These are phyloP conservation scores for Teunomyces funiuensis DNA, from an alignment of 805 yeast genomes.

Conservation along the genomic window DNA sequence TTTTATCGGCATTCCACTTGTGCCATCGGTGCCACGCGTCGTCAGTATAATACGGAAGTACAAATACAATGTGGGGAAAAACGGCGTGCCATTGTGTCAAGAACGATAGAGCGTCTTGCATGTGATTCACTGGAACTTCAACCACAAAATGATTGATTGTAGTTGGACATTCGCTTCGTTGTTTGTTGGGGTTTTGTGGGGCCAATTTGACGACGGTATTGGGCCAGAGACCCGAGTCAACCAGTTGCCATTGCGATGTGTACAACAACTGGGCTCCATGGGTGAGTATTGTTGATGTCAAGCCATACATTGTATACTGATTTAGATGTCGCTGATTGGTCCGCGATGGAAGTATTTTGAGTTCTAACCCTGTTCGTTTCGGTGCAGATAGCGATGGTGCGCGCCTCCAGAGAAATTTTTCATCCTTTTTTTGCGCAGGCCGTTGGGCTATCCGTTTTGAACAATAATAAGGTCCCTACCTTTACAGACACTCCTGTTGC, in stretches of 20 bases:
- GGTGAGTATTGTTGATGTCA: neutral
- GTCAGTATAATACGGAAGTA: constrained; percentile 1
- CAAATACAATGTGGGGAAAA: neutral
- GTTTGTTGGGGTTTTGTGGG: neutral
- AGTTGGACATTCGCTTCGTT: neutral
- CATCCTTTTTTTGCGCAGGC: neutral
- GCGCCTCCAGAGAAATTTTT: neutral
- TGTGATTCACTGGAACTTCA: neutral
- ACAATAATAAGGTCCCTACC: neutral
- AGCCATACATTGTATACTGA: neutral
- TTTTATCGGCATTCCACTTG: neutral
- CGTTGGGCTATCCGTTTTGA: too few species aligned
- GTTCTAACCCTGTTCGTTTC: neutral
- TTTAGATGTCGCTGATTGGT: neutral
- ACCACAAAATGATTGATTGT: neutral
- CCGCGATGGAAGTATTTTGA: neutral
- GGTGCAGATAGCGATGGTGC: neutral
- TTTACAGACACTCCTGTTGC: neutral
- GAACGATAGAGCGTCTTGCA: neutral
- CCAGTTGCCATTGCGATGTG: neutral
- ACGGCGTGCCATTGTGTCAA: neutral
- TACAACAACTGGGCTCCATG: neutral
- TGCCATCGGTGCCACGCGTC: constrained; percentile 1
- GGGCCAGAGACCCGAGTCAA: neutral
- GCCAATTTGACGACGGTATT: neutral